Percentiles rank a stretch among this genome's conserved stretches.
These are phyloP conservation scores for Glycyrrhiza uralensis DNA, from an alignment of 306 rosid genomes.

Conservation along the genomic window DNA sequence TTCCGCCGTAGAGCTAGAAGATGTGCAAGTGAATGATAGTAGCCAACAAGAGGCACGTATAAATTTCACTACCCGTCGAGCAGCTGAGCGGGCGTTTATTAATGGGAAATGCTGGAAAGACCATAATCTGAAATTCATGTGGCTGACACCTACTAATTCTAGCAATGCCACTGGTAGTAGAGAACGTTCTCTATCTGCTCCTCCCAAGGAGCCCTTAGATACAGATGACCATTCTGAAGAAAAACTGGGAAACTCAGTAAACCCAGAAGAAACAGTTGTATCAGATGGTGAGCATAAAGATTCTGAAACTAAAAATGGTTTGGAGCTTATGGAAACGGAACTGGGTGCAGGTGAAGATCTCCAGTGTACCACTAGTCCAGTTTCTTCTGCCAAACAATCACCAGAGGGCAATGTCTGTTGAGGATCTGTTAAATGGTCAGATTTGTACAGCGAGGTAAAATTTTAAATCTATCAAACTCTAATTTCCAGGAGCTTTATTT, in stretches of 20 bases:
- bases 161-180: conserved; percentile 39
- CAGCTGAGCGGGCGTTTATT: conserved; percentile 72
- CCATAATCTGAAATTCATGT: conserved; percentile 53
- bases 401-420: conserved; percentile 41
- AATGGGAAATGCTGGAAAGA: conserved; percentile 80
- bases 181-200: conserved; percentile 49
- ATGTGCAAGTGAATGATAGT: conserved; percentile 32
- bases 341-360: conserved; percentile 47
- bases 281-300: conserved; percentile 40
- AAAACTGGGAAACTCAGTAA: conserved; percentile 18
- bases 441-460: conserved; percentile 88
- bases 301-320: conserved; percentile 30
- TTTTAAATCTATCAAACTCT: conserved; percentile 44
- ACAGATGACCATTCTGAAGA: conserved; percentile 40
- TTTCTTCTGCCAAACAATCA: conserved; percentile 46
- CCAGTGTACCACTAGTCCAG: conserved; percentile 28
- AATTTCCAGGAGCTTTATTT: conserved; percentile 48
- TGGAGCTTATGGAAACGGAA: conserved; percentile 44
- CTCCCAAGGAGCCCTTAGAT: conserved; percentile 39
- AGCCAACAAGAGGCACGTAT: conserved; percentile 48
- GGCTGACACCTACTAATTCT: conserved; percentile 51
- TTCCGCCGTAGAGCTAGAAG: conserved; percentile 56
- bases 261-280: conserved; percentile 35
- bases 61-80: conserved; percentile 56
- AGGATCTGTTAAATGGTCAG: conserved; percentile 51